phyloP scores from a whole-genome alignment of 2,329 filamentous ascomycete genomes.

The Fusarium floridanum region DNA sequence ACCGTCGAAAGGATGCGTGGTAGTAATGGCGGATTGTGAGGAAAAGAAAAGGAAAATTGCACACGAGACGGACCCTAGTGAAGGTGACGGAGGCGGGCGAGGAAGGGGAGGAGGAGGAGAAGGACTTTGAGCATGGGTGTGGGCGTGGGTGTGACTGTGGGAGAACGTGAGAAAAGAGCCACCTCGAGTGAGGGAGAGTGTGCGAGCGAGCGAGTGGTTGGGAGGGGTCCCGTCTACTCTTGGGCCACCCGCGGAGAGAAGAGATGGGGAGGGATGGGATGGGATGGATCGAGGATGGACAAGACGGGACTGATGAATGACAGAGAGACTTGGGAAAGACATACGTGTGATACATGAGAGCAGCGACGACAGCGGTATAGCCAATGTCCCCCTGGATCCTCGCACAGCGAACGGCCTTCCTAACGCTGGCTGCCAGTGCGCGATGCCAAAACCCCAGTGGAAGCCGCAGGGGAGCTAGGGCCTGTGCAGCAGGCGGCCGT shows the following conservation, averaged over 20 bases:
- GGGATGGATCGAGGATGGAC: constrained; percentile 6
- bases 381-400: constrained; percentile 13
- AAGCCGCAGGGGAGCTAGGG: constrained; percentile 10
- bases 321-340: constrained; percentile 22
- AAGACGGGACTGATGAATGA: constrained; percentile 8
- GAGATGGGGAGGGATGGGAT: constrained; percentile 10
- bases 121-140: constrained; percentile 8
- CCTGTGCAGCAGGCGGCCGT: constrained; percentile 17
- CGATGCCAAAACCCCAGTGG: constrained; percentile 3
- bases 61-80: constrained; percentile 31
- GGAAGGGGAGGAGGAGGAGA: constrained; percentile 24
- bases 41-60: constrained; percentile 30
- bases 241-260: constrained; percentile 2
- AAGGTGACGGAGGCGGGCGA: constrained; percentile 20
- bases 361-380: constrained; percentile 9
- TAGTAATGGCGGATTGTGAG: constrained; percentile 5
- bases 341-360: constrained; percentile 17
- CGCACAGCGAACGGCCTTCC: constrained; percentile 11
- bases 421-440: constrained; percentile 26
- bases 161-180: constrained; percentile 6
- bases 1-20: constrained; percentile 10
- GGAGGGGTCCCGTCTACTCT: constrained; percentile 9
- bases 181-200: constrained; percentile 1
- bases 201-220: constrained; percentile 2
- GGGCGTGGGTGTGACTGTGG: constrained; percentile 5